Conservation (phyloP, 345 rosid genomes). For the Arabidopsis arenosa region DNA sequence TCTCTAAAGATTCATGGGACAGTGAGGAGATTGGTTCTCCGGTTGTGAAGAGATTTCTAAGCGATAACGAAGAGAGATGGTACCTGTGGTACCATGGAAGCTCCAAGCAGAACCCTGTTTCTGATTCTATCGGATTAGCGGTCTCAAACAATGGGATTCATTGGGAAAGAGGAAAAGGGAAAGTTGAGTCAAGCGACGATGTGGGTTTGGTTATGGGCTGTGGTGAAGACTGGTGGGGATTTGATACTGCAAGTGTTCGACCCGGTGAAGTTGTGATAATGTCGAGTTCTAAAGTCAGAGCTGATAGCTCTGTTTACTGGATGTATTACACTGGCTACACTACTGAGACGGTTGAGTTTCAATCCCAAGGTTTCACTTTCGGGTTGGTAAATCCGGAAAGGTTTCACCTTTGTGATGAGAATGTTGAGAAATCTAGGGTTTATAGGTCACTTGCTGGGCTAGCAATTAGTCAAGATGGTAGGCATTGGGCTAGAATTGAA, state of each 20-base stretch:
- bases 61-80: slow-evolving; percentile 91
- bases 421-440: slow-evolving; percentile 30
- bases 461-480: slow-evolving; percentile 86
- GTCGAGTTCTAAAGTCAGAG: slow-evolving; percentile 70
- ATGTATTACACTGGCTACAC: slow-evolving; percentile 76
- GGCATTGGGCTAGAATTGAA: slow-evolving; percentile 92
- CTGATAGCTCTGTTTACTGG: slow-evolving; percentile 77
- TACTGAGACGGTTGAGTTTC: slow-evolving; percentile 52
- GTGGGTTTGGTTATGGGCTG: slow-evolving; percentile 75
- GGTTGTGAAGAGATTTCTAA: slow-evolving; percentile 75
- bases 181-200: slow-evolving; percentile 58
- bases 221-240: slow-evolving; percentile 84
- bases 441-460: slow-evolving; percentile 71
- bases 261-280: slow-evolving; percentile 74
- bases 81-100: slow-evolving; percentile 87
- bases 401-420: slow-evolving; percentile 40
- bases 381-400: slow-evolving; percentile 59
- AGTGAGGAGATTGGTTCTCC: slow-evolving; percentile 79
- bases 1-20: slow-evolving; percentile 63
- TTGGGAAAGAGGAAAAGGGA: slow-evolving; percentile 73
- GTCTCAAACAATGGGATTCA: slow-evolving; percentile 82
- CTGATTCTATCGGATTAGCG: slow-evolving; percentile 69
- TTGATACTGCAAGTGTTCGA: slow-evolving; percentile 68
- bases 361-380: slow-evolving; percentile 36
- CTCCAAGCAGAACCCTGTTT: slow-evolving; percentile 45